Conservation (phyloP, 2,329 filamentous ascomycete species). For the Alternaria angustiovoidea region DNA sequence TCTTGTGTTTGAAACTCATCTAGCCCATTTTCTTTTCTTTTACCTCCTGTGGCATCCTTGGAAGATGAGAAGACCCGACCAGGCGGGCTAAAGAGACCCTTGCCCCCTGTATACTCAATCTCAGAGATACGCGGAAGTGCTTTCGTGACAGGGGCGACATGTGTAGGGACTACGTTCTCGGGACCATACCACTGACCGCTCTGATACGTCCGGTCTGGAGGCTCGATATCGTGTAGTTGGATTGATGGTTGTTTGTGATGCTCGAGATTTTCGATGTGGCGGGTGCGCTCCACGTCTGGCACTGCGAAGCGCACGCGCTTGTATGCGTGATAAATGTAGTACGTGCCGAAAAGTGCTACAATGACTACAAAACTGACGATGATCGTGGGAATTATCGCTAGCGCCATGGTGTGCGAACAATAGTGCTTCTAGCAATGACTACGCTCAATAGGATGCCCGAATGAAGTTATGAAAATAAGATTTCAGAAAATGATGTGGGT, state of each 20-base stretch:
- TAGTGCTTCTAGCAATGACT: too few species aligned
- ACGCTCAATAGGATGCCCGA: too few species aligned
- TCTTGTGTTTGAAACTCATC: not conserved
- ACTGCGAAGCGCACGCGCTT: not conserved
- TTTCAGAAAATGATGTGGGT: too few species aligned
- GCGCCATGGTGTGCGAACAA: not conserved
- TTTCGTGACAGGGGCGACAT: not conserved
- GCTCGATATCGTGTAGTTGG: not conserved
- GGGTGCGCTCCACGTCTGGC: not conserved
- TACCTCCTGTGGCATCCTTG: not conserved
- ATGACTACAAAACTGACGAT: not conserved
- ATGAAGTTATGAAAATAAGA: too few species aligned
- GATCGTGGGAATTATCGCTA: not conserved
- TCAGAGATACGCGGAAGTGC: not conserved
- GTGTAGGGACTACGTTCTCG: not conserved
- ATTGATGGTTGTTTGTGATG: not conserved
- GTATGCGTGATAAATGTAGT: not conserved
- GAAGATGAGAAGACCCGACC: not conserved
- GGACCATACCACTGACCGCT: conserved; percentile 6
- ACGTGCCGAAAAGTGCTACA: not conserved
- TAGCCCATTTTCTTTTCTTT: not conserved
- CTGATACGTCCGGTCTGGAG: not conserved
- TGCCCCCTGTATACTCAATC: conserved; percentile 1
- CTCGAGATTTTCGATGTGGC: not conserved
- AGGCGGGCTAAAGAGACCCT: conserved; percentile 6